Percentiles rank a stretch among this genome's conserved stretches.
Evolutionary conservation across 768 basidiomycete species (phyloP).

Genomic region (Suillus variegatus): DNA sequence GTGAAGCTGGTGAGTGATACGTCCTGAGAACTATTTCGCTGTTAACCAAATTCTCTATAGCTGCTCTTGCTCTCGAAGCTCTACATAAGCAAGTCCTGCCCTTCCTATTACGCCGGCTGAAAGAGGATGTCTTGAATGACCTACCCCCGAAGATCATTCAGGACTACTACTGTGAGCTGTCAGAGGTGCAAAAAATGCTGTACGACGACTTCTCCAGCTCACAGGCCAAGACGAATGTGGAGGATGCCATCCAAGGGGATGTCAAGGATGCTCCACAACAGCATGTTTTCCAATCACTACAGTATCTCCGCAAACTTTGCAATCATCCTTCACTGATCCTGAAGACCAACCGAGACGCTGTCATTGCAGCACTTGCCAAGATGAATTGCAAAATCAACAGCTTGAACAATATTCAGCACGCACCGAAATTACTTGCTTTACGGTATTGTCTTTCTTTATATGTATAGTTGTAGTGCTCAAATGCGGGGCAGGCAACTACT

Average conservation of each 20-base stretch:
- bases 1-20: slow-evolving; percentile 79
- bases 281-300: slow-evolving; percentile 96
- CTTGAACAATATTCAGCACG: slow-evolving; percentile 83
- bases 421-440: slow-evolving; percentile 91
- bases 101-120: slow-evolving; percentile 92
- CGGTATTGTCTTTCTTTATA: slow-evolving; percentile 51
- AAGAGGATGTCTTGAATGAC: slow-evolving; percentile 95
- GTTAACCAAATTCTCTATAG: slow-evolving; percentile 42
- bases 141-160: slow-evolving; percentile 99
- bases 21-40: slow-evolving; percentile 2
- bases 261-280: slow-evolving; percentile 54
- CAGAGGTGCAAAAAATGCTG: slow-evolving; percentile 88
- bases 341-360: slow-evolving; percentile 65
- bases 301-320: slow-evolving; percentile 96
- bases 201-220: slow-evolving; percentile 94
- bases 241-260: slow-evolving; percentile 56
- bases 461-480: neutral
- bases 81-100: slow-evolving; percentile 99
- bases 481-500: slow-evolving; percentile 75
- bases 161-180: slow-evolving; percentile 98
- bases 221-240: slow-evolving; percentile 61
- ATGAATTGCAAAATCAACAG: slow-evolving; percentile 45
- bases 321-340: slow-evolving; percentile 95
- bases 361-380: slow-evolving; percentile 56
- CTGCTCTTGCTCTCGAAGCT: slow-evolving; percentile 91